These are phyloP conservation scores for Suillus tomentosus DNA, from an alignment of 768 basidiomycete genomes.

Conservation along the genomic window DNA sequence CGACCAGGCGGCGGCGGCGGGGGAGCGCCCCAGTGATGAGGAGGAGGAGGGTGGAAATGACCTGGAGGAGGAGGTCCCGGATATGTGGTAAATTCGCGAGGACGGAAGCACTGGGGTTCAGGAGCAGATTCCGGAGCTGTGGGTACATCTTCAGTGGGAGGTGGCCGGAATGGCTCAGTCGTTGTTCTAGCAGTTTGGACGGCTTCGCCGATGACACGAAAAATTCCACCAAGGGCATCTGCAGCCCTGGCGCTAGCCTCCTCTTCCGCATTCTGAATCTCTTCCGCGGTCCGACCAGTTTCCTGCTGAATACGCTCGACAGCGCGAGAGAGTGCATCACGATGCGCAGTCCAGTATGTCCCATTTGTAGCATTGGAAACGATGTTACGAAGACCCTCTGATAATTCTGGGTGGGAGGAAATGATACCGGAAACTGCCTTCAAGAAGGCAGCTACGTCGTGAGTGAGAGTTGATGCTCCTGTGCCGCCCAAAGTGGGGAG, in stretches of 20 bases:
- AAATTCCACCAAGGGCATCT: constrained; percentile 60
- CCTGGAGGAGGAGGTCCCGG: constrained; percentile 18
- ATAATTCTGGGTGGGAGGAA: constrained; percentile 68
- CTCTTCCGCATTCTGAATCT: constrained; percentile 56
- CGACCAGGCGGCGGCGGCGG: neutral
- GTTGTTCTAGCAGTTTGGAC: constrained; percentile 22
- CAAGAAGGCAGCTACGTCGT: constrained; percentile 67
- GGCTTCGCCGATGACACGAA: constrained; percentile 52
- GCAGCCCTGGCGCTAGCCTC: constrained; percentile 66
- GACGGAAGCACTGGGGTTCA: constrained; percentile 5
- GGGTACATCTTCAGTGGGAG: constrained; percentile 4
- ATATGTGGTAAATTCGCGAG: constrained; percentile 15
- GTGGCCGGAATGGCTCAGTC: constrained; percentile 4
- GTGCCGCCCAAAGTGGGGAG: constrained; percentile 46
- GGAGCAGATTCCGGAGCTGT: constrained; percentile 1
- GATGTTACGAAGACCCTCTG: constrained; percentile 66
- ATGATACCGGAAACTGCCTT: constrained; percentile 56
- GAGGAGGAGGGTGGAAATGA: constrained; percentile 23
- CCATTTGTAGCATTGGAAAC: constrained; percentile 62
- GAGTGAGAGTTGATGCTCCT: constrained; percentile 49
- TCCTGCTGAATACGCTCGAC: constrained; percentile 51
- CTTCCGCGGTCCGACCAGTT: constrained; percentile 42
- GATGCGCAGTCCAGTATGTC: constrained; percentile 68
- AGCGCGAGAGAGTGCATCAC: constrained; percentile 57
- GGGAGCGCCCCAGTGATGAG: constrained; percentile 21